Evolutionary conservation across 441 rosid species (phyloP).

Genomic region (Viola pubescens): DNA sequence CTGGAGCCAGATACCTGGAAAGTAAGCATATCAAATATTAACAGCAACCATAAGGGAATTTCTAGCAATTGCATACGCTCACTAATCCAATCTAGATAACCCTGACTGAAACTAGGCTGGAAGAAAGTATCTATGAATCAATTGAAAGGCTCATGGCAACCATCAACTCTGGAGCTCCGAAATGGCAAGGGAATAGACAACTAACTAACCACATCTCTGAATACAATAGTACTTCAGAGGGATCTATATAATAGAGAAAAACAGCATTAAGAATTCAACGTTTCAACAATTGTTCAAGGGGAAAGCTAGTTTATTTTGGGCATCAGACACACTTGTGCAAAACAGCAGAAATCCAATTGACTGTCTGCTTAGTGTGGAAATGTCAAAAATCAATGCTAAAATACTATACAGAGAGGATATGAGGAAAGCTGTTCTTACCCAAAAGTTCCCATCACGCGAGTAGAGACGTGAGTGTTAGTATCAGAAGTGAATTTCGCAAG

Average conservation of each 20-base stretch:
- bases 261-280: too few relatives aligned
- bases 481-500: slow-evolving; percentile 84
- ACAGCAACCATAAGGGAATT: not conserved
- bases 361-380: not conserved
- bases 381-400: not conserved
- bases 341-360: not conserved
- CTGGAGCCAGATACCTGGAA: slow-evolving; percentile 88
- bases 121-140: not conserved
- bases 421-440: slow-evolving; percentile 48
- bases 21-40: slow-evolving; percentile 9
- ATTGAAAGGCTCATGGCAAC: not conserved
- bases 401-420: slow-evolving; percentile 4
- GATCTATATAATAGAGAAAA: too few relatives aligned
- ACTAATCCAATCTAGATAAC: too few relatives aligned
- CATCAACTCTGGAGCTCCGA: not conserved
- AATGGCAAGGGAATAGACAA: not conserved
- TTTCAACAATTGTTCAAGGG: too few relatives aligned
- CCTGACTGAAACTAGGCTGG: too few relatives aligned
- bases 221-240: too few relatives aligned
- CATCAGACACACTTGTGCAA: too few relatives aligned
- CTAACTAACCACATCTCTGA: too few relatives aligned
- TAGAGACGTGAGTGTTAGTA: slow-evolving; percentile 85
- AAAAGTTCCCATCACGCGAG: slow-evolving; percentile 97
- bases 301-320: too few relatives aligned
- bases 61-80: too few relatives aligned